A percentile compares a stretch with the other conserved stretches of the same genome.
phyloP scores from a whole-genome alignment of 2,329 filamentous ascomycete genomes.

The Colletotrichum karsti region DNA sequence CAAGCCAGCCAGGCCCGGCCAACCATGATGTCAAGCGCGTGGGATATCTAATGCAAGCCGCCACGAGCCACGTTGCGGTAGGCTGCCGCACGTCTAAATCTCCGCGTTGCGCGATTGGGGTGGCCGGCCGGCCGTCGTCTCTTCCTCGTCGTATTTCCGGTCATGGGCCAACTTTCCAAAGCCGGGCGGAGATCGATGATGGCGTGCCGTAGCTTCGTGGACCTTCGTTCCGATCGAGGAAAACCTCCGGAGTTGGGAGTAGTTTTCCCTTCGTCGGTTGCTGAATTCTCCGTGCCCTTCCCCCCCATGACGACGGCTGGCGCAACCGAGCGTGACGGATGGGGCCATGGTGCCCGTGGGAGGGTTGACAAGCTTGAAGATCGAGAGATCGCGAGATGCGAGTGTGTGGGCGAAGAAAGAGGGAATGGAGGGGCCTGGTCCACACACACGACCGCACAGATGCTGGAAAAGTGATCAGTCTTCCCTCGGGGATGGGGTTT shows the following conservation, averaged over 20 bases:
- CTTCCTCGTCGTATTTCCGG: no score
- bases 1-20: background rate
- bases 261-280: background rate
- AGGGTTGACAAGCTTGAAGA: background rate
- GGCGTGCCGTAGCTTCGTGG: no score
- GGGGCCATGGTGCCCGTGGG: background rate
- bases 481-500: background rate
- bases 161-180: no score
- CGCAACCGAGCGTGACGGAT: background rate
- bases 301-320: background rate
- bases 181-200: no score
- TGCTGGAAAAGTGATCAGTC: background rate
- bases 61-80: background rate
- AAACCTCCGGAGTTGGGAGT: background rate
- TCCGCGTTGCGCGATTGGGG: background rate
- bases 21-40: background rate
- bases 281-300: background rate
- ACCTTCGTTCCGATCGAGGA: background rate
- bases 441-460: conserved; percentile 1
- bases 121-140: background rate
- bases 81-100: background rate
- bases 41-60: background rate
- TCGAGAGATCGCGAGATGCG: background rate
- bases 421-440: background rate
- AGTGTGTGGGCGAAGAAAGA: background rate